Conservation (phyloP, 352 stramenopile genomes). For the Globisporangium paddicum region DNA sequence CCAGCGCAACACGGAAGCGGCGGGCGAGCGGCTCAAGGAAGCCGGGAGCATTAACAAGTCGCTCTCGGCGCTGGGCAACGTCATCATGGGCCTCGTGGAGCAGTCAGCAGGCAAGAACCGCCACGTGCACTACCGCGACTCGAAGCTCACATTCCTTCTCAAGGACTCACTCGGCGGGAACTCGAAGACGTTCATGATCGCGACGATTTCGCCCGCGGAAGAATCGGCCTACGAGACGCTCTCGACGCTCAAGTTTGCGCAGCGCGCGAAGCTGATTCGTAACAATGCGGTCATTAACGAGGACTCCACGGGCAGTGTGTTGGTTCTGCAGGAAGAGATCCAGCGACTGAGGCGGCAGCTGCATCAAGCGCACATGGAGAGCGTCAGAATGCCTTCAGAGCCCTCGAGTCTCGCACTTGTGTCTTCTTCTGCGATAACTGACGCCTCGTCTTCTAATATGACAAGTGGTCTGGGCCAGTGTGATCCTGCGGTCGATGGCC, state of each 20-base stretch:
- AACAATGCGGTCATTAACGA: slow-evolving; percentile 86
- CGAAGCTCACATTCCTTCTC: slow-evolving; percentile 80
- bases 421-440: not conserved
- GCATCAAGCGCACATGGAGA: slow-evolving; percentile 39
- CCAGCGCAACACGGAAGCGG: slow-evolving; percentile 93
- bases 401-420: not conserved
- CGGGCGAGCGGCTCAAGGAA: slow-evolving; percentile 95
- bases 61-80: slow-evolving; percentile 93
- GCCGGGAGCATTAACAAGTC: slow-evolving; percentile 96
- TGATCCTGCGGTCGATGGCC: slow-evolving; percentile 31
- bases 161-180: slow-evolving; percentile 85
- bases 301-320: slow-evolving; percentile 57
- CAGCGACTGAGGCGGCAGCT: slow-evolving; percentile 50
- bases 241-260: slow-evolving; percentile 82
- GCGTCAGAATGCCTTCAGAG: slow-evolving; percentile 18
- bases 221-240: slow-evolving; percentile 84
- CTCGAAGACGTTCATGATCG: slow-evolving; percentile 87
- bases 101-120: slow-evolving; percentile 75
- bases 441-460: not conserved
- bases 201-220: slow-evolving; percentile 75
- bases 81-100: slow-evolving; percentile 90
- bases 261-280: slow-evolving; percentile 81
- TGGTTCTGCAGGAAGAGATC: slow-evolving; percentile 73
- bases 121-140: slow-evolving; percentile 84
- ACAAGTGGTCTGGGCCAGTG: slow-evolving; percentile 11